Evolutionary conservation across 352 stramenopile species (phyloP).

Genomic region (Phytophthora pistaciae): DNA sequence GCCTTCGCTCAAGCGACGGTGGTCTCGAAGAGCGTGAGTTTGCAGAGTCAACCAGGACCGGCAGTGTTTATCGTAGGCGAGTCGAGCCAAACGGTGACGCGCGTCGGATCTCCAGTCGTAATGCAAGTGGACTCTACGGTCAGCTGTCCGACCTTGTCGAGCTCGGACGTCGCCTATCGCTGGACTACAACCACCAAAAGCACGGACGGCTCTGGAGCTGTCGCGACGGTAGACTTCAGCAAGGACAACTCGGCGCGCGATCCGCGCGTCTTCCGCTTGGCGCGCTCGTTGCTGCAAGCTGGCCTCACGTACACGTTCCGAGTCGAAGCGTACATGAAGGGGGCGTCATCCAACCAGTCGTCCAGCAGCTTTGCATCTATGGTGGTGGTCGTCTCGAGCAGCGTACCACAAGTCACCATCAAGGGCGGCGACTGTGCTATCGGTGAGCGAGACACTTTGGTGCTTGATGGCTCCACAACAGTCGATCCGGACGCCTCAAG

Average conservation of each 20-base stretch:
- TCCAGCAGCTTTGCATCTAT: slow-evolving; percentile 52
- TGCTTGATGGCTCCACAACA: slow-evolving; percentile 57
- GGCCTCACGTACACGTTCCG: slow-evolving; percentile 67
- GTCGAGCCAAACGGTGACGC: slow-evolving; percentile 42
- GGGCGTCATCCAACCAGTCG: slow-evolving; percentile 16
- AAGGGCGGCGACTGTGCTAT: slow-evolving; percentile 57
- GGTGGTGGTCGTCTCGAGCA: slow-evolving; percentile 49
- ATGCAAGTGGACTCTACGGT: slow-evolving; percentile 58
- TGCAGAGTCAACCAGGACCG: slow-evolving; percentile 54
- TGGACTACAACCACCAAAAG: slow-evolving; percentile 52
- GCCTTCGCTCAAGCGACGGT: slow-evolving; percentile 52
- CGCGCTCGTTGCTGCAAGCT: slow-evolving; percentile 41
- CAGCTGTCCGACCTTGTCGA: slow-evolving; percentile 51
- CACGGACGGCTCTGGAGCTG: slow-evolving; percentile 11
- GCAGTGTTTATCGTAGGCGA: slow-evolving; percentile 62
- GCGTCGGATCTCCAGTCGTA: slow-evolving; percentile 42
- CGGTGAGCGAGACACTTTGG: slow-evolving; percentile 55
- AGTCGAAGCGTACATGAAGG: slow-evolving; percentile 59
- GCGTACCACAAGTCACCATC: slow-evolving; percentile 44
- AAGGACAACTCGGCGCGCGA: slow-evolving; percentile 67
- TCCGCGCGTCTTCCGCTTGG: slow-evolving; percentile 64
- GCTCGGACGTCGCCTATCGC: slow-evolving; percentile 46
- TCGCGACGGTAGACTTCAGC: slow-evolving; percentile 43
- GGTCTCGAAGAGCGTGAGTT: slow-evolving; percentile 37
- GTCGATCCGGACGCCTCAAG: slow-evolving; percentile 58